Evolutionary conservation across 2,329 filamentous ascomycete genomes (phyloP), one percentile per base, ranked within the genome.

Genomic region (Eutypa lata): DNA sequence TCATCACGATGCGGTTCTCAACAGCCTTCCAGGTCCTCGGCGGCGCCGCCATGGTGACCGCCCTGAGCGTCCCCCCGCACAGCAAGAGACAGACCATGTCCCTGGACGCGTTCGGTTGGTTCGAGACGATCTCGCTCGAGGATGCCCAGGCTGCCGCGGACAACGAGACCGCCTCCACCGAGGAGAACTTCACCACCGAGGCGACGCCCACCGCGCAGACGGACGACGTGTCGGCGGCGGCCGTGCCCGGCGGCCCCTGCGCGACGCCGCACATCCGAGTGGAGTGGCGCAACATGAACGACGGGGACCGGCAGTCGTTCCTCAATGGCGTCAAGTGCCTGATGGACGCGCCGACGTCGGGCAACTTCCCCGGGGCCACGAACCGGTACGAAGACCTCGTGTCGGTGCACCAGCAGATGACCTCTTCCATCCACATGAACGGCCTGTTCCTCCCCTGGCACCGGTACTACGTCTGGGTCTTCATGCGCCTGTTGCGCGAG

Each of bases 381-480:
- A 70, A 57, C 54, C 62, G 70, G 28, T 74, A 70, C 52, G 71
- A 72, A 21, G 71, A 73, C 52, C 62, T 74, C 21, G 65, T 71
- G 47, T 68, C 68, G 37, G 68, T 69, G 5, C 71, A 74, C 59
- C 68, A 69, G 53, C 62, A 63, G 38, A 61, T 68, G 50, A 70
- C 67, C 3, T 54, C 57, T n/a, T 38, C 40, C 13, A 67, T 69
- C 33, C 68, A 71, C 59, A 68, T 62, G 56, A 60, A 61, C 7
- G 66, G 62, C 49, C 59, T 67, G 31, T 75, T 75, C 62, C 62
- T 75, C 2, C 63, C 68, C 16, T 75, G 70, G 69, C 73, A 75
- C 63, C 65, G 72, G 21, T 71, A 69, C 59, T 73, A 68, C 57
- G 57, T 71, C 24, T 60, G 60, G 53, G 58, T 67, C 3, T 71